Evolutionary conservation across 805 yeast species (phyloP), one percentile per base, ranked within the genome.

Genomic region (Brettanomyces sp.): DNA sequence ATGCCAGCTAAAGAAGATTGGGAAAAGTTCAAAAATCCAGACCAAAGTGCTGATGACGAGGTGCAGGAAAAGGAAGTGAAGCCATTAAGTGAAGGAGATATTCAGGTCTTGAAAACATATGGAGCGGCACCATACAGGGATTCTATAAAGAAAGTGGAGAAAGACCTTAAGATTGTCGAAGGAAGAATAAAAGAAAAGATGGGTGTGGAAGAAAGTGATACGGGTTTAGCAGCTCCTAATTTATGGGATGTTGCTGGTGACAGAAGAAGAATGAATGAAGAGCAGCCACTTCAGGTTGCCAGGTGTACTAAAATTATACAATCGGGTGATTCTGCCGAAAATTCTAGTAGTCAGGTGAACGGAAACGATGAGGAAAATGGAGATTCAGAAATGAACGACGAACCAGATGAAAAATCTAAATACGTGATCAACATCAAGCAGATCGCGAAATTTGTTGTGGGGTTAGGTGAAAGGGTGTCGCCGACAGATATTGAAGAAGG

Each of bases 401-500:
- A 43, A 33, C 59, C 56, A 0, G 95, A 89, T 52, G 91, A 84
- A 59, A 89, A 86, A 63, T 73, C 91, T 33, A 88, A 91, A 64
- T 95, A 93, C 65, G 95, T 95, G 49, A 93, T 93, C 62, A 95
- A 93, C 67, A 82, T 93, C 63, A 93, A 93, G 67, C 99, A 93
- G 65, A 91, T 93, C 56, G 99, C 99, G 52, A 93, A 93, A 66
- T 93, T 93, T 61, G 97, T 93, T 40, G 99, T 93, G 41, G 95
- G 91, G 4, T 72, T 93, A 49, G 99, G 98, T 42, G 97, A 93
- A 64, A 80, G 95, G 52, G 97, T 93, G 11, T 85, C 96, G 12
- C 99, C 99, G 34, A 93, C 99, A 0, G 99, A 93, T 74, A 90
- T 93, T 47, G 99, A 93, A 68, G 99, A 93, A 67, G 98, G 99